phyloP scores from a whole-genome alignment of 768 basidiomycete species.

The Mrakia hoshinonis region DNA sequence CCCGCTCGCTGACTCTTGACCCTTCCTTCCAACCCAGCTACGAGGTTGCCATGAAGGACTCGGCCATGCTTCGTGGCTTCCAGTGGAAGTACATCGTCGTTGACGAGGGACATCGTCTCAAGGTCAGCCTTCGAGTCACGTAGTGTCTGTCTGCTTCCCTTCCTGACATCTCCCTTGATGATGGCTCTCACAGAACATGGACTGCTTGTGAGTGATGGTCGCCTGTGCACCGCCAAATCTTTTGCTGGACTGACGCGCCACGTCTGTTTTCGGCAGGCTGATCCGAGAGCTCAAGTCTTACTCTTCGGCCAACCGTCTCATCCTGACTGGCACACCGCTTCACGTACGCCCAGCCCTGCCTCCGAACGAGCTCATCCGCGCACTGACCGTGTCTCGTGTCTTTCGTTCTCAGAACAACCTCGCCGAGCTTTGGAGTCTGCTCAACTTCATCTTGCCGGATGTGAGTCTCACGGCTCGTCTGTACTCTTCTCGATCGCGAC shows the following conservation, averaged over 20 bases:
- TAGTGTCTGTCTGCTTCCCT: background rate
- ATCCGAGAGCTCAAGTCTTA: conserved; percentile 86
- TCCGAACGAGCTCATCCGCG: background rate
- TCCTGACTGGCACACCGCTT: conserved; percentile 90
- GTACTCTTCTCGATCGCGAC: background rate
- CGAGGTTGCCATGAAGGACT: conserved; percentile 26
- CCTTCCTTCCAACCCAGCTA: no score
- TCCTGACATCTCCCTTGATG: background rate
- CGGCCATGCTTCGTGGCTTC: conserved; percentile 12
- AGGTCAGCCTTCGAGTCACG: conserved; percentile 38
- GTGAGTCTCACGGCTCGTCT: background rate
- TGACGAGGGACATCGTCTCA: conserved; percentile 66
- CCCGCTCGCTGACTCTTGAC: no score
- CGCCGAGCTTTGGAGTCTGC: conserved; percentile 83
- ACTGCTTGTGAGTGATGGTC: conserved; percentile 53
- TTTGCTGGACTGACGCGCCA: background rate
- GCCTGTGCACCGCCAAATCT: background rate
- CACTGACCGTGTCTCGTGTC: background rate
- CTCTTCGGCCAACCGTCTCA: conserved; percentile 72
- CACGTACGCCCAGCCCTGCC: conserved; percentile 53
- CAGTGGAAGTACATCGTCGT: conserved; percentile 69
- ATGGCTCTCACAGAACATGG: conserved; percentile 51
- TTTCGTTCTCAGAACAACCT: conserved; percentile 70
- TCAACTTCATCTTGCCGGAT: conserved; percentile 91
- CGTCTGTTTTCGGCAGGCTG: conserved; percentile 42